phyloP scores from a whole-genome alignment of 2,329 filamentous ascomycete genomes.

The Pseudogymnoascus sp. region DNA sequence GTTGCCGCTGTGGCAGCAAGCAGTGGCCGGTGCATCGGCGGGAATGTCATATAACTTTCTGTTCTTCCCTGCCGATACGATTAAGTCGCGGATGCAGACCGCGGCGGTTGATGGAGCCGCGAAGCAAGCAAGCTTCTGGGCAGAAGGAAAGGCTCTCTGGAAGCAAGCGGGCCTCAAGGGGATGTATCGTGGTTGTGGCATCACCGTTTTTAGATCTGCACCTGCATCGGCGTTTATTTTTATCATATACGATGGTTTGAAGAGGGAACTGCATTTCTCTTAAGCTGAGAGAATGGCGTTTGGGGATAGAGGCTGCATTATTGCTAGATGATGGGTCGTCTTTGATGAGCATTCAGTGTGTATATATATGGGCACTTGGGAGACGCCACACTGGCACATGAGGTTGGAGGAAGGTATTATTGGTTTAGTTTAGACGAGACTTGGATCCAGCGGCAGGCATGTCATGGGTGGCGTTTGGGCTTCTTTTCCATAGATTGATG shows the following conservation, averaged over 20 bases:
- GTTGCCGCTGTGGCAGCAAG: constrained; percentile 78
- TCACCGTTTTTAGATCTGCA: constrained; percentile 79
- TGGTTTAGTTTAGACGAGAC: neutral
- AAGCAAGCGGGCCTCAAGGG: constrained; percentile 72
- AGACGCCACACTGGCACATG: neutral
- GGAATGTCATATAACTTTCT: constrained; percentile 95
- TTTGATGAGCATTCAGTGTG: neutral
- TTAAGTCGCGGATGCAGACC: constrained; percentile 97
- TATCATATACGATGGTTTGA: constrained; percentile 84
- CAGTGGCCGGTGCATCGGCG: constrained; percentile 76
- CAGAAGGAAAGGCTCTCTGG: constrained; percentile 70
- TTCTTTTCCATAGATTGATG: neutral
- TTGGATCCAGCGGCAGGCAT: neutral
- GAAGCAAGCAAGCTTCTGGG: constrained; percentile 57
- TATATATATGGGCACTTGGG: neutral
- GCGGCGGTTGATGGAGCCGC: constrained; percentile 49
- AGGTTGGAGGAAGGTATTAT: neutral
- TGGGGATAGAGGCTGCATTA: constrained; percentile 5
- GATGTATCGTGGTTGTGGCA: constrained; percentile 89
- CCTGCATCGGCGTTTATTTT: constrained; percentile 99
- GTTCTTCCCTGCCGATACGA: constrained; percentile 94
- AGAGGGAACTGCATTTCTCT: constrained; percentile 54
- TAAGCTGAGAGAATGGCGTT: constrained; percentile 16
- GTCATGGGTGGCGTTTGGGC: neutral
- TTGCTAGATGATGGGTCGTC: neutral